These are phyloP conservation scores for Globisporangium orthogonon DNA, from an alignment of 352 stramenopile species.

Conservation along the genomic window DNA sequence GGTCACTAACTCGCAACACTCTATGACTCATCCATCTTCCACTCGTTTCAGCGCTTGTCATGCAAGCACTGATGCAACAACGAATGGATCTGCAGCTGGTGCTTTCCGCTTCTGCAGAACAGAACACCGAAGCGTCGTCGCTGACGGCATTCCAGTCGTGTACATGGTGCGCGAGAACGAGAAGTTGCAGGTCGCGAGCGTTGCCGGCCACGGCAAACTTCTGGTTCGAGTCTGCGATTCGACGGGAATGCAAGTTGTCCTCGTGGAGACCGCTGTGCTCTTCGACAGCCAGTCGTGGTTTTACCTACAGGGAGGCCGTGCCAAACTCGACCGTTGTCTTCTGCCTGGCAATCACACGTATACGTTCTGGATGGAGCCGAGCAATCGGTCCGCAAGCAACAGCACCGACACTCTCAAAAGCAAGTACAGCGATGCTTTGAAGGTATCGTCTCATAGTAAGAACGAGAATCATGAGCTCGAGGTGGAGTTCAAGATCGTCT, in stretches of 20 bases:
- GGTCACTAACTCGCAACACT: neutral
- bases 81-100: neutral
- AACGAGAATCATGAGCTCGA: constrained; percentile 16
- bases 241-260: constrained; percentile 33
- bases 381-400: constrained; percentile 5
- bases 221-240: constrained; percentile 54
- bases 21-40: neutral
- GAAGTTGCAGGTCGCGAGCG: constrained; percentile 47
- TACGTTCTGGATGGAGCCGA: constrained; percentile 59
- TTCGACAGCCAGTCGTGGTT: constrained; percentile 70
- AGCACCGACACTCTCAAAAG: neutral
- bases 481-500: constrained; percentile 39
- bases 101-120: constrained; percentile 32
- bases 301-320: constrained; percentile 33
- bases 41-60: neutral
- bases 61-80: neutral
- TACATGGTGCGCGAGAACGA: constrained; percentile 43
- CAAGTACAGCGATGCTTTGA: neutral
- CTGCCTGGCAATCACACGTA: constrained; percentile 57
- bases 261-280: constrained; percentile 51
- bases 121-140: constrained; percentile 22
- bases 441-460: neutral
- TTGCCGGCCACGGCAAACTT: constrained; percentile 44
- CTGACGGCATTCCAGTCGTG: constrained; percentile 25
- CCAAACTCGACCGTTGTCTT: constrained; percentile 32